These are phyloP conservation scores for Alternaria longipes DNA, from an alignment of 2,329 filamentous ascomycete genomes.

Conservation along the genomic window DNA sequence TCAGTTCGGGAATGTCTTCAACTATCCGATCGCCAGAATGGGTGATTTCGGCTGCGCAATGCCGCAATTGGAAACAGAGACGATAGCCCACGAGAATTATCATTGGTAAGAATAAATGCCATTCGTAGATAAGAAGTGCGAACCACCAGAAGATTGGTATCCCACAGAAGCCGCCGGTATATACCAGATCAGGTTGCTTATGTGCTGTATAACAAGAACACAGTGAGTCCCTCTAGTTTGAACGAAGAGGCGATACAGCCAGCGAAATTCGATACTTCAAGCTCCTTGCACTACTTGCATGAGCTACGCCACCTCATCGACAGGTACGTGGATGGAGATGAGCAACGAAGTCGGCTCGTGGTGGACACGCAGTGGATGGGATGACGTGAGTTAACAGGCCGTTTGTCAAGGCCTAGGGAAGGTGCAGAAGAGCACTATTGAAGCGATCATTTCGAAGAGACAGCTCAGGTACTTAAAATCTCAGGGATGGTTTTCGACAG, in stretches of 20 bases:
- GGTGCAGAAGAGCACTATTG: not conserved
- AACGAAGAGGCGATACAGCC: not conserved
- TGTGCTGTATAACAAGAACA: not conserved
- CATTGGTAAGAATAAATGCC: not conserved
- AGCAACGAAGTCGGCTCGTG: no score
- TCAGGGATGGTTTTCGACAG: not conserved
- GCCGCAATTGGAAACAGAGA: not conserved
- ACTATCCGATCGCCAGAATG: not conserved
- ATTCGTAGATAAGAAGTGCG: not conserved
- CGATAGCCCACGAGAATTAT: not conserved
- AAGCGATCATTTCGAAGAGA: not conserved
- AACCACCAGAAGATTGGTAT: not conserved
- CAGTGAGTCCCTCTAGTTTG: not conserved
- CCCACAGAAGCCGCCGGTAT: not conserved
- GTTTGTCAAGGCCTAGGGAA: not conserved
- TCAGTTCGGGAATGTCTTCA: not conserved
- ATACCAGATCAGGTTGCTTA: not conserved
- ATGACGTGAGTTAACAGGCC: no score
- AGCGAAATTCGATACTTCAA: not conserved
- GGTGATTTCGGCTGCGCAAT: conserved; percentile 4
- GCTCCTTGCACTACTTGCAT: not conserved
- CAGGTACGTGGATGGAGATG: not conserved
- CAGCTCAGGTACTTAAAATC: not conserved
- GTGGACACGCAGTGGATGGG: not conserved
- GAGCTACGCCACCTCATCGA: not conserved